phyloP scores from a whole-genome alignment of 129 eudicot species.

The sunflower (Helianthus annuus) region HanXRQr2.0-SUNRISE NC_035449.2:4302697-4303196 shows the following conservation, averaged over 20 bases:
- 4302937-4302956: conserved; percentile 15
- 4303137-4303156: conserved; percentile 59
- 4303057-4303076: conserved; percentile 63
- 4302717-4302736: background rate
- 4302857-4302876: conserved; percentile 84
- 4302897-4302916: conserved; percentile 70
- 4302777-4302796: conserved; percentile 14
- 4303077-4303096: conserved; percentile 77
- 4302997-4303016: conserved; percentile 16
- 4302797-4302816: background rate
- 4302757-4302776: background rate
- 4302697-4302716: too few relatives aligned
- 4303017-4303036: conserved; percentile 1
- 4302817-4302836: conserved; percentile 50
- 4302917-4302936: conserved; percentile 86
- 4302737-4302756: background rate
- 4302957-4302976: conserved; percentile 2
- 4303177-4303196: conserved; percentile 1
- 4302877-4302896: conserved; percentile 65
- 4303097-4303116: conserved; percentile 67
- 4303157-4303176: conserved; percentile 22
- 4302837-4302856: conserved; percentile 92
- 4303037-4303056: conserved; percentile 50
- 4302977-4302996: background rate
- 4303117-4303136: conserved; percentile 80